phyloP scores from a whole-genome alignment of 768 basidiomycete genomes.

The Tulasnella sp. region DNA sequence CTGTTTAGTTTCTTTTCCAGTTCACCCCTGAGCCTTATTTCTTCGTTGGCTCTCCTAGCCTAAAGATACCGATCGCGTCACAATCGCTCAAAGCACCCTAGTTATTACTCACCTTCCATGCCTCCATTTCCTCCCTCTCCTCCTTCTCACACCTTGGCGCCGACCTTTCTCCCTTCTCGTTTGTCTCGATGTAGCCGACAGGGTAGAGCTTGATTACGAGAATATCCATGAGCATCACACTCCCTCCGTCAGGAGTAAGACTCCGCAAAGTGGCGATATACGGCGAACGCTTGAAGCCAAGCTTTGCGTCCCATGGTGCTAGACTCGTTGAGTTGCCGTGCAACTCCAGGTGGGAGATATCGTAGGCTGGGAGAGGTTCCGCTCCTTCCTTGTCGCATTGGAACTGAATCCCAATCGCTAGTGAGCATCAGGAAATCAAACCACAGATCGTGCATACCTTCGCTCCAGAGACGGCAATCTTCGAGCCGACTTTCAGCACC shows the following conservation, averaged over 20 bases:
- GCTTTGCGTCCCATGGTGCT: conserved; percentile 75
- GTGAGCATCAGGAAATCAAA: no score
- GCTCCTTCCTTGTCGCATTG: conserved; percentile 60
- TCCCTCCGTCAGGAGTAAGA: conserved; percentile 70
- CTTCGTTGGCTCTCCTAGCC: conserved; percentile 48
- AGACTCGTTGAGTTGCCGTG: conserved; percentile 78
- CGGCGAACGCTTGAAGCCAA: conserved; percentile 59
- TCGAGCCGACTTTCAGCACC: conserved; percentile 61
- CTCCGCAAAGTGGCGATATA: conserved; percentile 68
- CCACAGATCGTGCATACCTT: conserved; percentile 52
- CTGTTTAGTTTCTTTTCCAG: conserved; percentile 42
- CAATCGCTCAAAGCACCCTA: neutral
- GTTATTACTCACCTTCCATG: conserved; percentile 51
- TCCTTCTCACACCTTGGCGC: conserved; percentile 56
- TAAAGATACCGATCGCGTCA: conserved; percentile 23
- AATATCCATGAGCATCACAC: conserved; percentile 60
- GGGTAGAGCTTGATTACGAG: conserved; percentile 62
- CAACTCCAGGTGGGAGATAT: conserved; percentile 50
- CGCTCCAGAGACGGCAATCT: conserved; percentile 69
- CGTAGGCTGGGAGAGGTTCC: conserved; percentile 73
- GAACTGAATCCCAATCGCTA: no score
- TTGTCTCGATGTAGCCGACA: conserved; percentile 60
- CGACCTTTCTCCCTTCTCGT: conserved; percentile 36
- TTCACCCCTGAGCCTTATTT: conserved; percentile 42
- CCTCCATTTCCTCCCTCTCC: conserved; percentile 44